Evolutionary conservation across 2,329 filamentous ascomycete species (phyloP), one percentile per base, ranked within the genome.

Genomic region (Ambrosiella beaveri): DNA sequence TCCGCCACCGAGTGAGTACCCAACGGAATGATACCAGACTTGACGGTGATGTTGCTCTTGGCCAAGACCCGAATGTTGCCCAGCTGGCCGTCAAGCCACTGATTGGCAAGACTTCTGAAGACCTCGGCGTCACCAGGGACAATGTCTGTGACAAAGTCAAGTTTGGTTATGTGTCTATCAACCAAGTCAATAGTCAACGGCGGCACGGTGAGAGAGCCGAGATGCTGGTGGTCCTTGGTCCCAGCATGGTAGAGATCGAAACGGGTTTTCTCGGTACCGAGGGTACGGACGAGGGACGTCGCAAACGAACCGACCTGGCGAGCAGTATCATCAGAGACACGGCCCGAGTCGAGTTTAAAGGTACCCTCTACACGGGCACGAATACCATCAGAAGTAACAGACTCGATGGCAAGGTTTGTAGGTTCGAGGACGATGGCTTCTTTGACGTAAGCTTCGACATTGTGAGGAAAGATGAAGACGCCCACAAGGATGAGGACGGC

Each of bases 391-490:
- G 80, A 67, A 0, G 88, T 96, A 63, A 96, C 85, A 1, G 85
- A 88, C 65, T 93, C 86, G 61, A 98, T 82, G 1, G 89, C 88
- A 17, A 98, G 71, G 63, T 84, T 86, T 5, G 85, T 89, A 1
- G 93, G 88, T 66, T 90, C 81, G 63, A 98, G 79, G 15, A 91
- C 81, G 27, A 84, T 77, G 2, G 90, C 88, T 68, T 90, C 77
- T 70, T 91, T 85, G 54, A 86, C 87, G 69, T 98, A 98, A 66
- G 88, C 79, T 69, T 95, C 82, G 9, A 95, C 80, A 7, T 84
- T 80, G 13, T 85, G 82, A 1, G 91, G 90, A 0, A 85, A 80
- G 57, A 95, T 78, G 71, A 95, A 95, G 13, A 83, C 88, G 58
- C 91, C 73, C 13, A 85, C 70, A 60, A 96, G 82, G 64, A 95